Base-by-base conservation (phyloP, 305 asterid species). In the Plantago rigida region DNA sequence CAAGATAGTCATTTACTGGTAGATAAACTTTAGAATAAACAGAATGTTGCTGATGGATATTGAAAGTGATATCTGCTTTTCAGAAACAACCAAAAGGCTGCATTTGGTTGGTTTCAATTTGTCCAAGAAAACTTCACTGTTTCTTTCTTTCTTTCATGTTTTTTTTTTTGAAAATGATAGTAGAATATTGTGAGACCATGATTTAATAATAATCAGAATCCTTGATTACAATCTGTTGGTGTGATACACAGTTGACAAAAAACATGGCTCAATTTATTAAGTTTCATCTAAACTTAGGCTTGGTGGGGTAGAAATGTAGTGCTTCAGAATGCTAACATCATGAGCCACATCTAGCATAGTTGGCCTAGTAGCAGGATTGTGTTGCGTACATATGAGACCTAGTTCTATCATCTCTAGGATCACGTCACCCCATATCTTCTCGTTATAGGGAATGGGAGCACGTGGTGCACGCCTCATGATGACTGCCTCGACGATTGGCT, bases 271-370 rank as follows among this genome's bases (percentile, higher is more conserved):
- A 29, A 45, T 64, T 28, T 42, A 49, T 62, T 56, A 59, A 64
- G 68, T 67, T 64, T 81, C 82, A 70, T 78, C 80, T 42, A 47
- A 22, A 51, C 58, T 46, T 9, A 65, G 53, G 45, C 76, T 59
- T 15, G 82, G 74, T 69, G 78, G 57, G 41, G 63, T 69, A 57
- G 79, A 64, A 63, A 87, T 74, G 68, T 80, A 83, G 19, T 83
- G 79, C 69, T 89, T 87, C 63, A 84, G 36, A 36, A 79, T 65
- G 49, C 76, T 59, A 39, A 85, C 67, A 65, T 87, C 97, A 64
- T 78, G 79, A 56, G 89, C 94, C 4, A 87, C 85, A 71, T 89
- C 95, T 14, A 74, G 64, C 97, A 89, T 89, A 3, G 81, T 79
- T 14, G 97, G 97, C 68, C 97, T 76, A 15, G 72, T 73, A 36